Conservation (phyloP, 139 green algal genomes). For the Chlorella sp. region DNA sequence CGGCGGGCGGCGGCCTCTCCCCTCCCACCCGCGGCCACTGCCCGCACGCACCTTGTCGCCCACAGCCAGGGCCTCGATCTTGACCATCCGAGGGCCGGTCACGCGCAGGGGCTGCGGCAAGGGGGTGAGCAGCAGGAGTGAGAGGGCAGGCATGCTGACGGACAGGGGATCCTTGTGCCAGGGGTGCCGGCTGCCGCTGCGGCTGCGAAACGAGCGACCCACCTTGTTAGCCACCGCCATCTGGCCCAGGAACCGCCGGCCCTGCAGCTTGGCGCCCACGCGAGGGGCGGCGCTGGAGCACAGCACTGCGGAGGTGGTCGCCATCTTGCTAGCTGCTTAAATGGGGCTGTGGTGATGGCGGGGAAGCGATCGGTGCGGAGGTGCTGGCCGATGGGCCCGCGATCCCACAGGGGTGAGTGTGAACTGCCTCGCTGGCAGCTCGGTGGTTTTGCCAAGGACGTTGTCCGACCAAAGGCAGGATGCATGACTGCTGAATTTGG, state of each 20-base stretch:
- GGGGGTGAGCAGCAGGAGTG: background rate
- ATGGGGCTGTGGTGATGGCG: too few species aligned
- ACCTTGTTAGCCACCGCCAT: slow-evolving; percentile 17
- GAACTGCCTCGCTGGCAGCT: too few species aligned
- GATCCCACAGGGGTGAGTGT: too few species aligned
- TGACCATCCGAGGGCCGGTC: background rate
- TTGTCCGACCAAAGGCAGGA: too few species aligned
- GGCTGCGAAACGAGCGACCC: too few species aligned
- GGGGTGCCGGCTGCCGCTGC: too few species aligned
- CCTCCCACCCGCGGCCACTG: too few species aligned
- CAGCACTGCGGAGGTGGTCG: background rate
- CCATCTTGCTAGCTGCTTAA: background rate
- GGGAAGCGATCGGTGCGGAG: too few species aligned
- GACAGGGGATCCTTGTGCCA: background rate
- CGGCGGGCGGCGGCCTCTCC: background rate
- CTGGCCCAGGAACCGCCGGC: slow-evolving; percentile 17
- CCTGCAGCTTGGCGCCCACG: background rate
- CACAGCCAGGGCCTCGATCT: slow-evolving; percentile 35
- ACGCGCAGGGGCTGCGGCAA: slow-evolving; percentile 3
- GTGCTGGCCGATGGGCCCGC: too few species aligned
- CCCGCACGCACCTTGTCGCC: slow-evolving; percentile 42
- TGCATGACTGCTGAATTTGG: too few species aligned
- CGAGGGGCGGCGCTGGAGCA: background rate
- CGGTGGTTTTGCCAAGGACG: too few species aligned
- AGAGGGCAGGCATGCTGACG: background rate